Percentiles rank a stretch among this genome's conserved stretches.
Evolutionary conservation across 129 eudicot genomes (phyloP).

Genomic region (Flaveria brownii): DNA sequence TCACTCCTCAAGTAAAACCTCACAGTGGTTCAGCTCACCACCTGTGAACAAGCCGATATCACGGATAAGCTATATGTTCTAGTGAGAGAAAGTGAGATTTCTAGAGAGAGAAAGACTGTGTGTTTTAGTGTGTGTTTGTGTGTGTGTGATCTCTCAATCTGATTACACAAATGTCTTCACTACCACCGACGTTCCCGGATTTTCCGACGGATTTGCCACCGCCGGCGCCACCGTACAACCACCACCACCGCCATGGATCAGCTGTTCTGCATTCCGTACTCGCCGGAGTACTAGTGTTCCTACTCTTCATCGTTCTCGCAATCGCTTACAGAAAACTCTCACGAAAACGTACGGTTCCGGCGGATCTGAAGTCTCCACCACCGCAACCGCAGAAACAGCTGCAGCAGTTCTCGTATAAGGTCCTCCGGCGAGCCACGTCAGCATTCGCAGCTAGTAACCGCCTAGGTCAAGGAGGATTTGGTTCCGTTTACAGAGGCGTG

Average conservation of each 20-base stretch:
- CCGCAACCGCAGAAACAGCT: slow-evolving; percentile 47
- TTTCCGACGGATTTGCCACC: slow-evolving; percentile 41
- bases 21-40: slow-evolving; percentile 38
- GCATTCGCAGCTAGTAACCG: slow-evolving; percentile 60
- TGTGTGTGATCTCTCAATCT: neutral
- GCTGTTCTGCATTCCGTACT: slow-evolving; percentile 51
- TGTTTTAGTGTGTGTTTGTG: neutral
- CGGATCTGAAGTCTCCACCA: slow-evolving; percentile 69
- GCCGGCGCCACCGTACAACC: slow-evolving; percentile 39
- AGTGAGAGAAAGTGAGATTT: slow-evolving; percentile 23
- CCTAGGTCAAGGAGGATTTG: slow-evolving; percentile 93
- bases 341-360: slow-evolving; percentile 69
- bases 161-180: slow-evolving; percentile 52
- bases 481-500: slow-evolving; percentile 75
- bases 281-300: slow-evolving; percentile 43
- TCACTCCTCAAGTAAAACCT: slow-evolving; percentile 35
- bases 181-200: slow-evolving; percentile 49
- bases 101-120: slow-evolving; percentile 17
- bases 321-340: slow-evolving; percentile 62
- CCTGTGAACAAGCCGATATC: slow-evolving; percentile 34
- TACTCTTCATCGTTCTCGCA: slow-evolving; percentile 46
- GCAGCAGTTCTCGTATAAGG: slow-evolving; percentile 51
- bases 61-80: slow-evolving; percentile 30
- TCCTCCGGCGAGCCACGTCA: slow-evolving; percentile 73
- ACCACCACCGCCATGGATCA: slow-evolving; percentile 44